Conservation (phyloP, 2,329 filamentous ascomycete genomes). For the Magnaporthiopsis incrustans region DNA sequence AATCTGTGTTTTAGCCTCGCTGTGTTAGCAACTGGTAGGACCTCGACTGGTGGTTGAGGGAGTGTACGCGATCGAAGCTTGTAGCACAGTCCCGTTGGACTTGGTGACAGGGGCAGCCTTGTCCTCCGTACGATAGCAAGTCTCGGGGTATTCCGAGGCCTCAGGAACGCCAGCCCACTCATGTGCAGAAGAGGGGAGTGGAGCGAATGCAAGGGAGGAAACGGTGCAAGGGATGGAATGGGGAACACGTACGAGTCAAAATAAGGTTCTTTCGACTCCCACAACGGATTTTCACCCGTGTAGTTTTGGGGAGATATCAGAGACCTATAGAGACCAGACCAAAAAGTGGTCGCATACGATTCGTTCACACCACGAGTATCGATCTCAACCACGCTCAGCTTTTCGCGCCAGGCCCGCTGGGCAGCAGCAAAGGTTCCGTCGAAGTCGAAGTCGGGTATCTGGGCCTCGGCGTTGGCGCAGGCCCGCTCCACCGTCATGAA, state of each 20-base stretch:
- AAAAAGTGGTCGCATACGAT: constrained; percentile 48
- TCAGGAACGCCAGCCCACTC: not conserved
- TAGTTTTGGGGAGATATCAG: constrained; percentile 61
- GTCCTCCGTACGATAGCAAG: too few relatives aligned
- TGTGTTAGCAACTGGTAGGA: not conserved
- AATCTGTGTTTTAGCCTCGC: not conserved
- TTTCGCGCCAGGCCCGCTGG: constrained; percentile 47
- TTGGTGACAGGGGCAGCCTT: too few relatives aligned
- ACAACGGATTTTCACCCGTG: constrained; percentile 31
- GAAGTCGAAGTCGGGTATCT: constrained; percentile 54
- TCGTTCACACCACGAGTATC: constrained; percentile 39
- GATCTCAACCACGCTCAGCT: constrained; percentile 45
- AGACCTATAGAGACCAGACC: constrained; percentile 52
- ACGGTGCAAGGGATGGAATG: not conserved
- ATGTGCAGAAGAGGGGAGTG: too few relatives aligned
- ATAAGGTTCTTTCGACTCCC: constrained; percentile 5
- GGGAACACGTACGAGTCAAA: not conserved
- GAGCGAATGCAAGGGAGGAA: not conserved
- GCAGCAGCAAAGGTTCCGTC: constrained; percentile 38
- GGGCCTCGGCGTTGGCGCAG: constrained; percentile 51
- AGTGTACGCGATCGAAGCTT: too few relatives aligned
- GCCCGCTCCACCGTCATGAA: constrained; percentile 55
- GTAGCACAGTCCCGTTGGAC: too few relatives aligned
- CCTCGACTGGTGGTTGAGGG: not conserved
- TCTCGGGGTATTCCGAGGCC: too few relatives aligned